Percentiles rank a stretch among this genome's conserved stretches.
Evolutionary conservation across 2,329 filamentous ascomycete species (phyloP).

Genomic region (Neoscytalidium dimidiatum): DNA sequence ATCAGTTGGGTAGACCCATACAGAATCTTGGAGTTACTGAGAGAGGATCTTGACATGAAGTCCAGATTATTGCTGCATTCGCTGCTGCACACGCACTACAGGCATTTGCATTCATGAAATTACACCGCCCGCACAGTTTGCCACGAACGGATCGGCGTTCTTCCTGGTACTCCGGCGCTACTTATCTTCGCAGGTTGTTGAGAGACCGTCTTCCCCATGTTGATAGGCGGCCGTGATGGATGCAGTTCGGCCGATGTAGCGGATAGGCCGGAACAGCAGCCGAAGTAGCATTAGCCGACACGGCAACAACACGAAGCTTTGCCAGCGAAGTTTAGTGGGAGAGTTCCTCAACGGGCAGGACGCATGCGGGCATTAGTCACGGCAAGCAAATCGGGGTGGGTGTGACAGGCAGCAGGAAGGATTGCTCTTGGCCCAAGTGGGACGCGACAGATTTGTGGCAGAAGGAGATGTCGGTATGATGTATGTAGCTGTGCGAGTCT

Average conservation of each 20-base stretch:
- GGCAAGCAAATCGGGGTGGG: not conserved
- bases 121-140: no score
- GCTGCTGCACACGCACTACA: no score
- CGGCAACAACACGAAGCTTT: not conserved
- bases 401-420: not conserved
- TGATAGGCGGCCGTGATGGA: not conserved
- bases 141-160: no score
- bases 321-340: not conserved
- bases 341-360: not conserved
- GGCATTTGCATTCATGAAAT: no score
- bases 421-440: not conserved
- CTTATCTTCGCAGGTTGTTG: no score
- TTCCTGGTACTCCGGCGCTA: no score
- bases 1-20: no score
- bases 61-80: no score
- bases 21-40: no score
- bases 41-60: no score
- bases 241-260: not conserved
- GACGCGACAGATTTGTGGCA: not conserved
- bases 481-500: constrained; percentile 11
- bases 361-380: not conserved
- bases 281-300: not conserved
- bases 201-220: no score
- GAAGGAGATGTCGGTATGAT: constrained; percentile 7
- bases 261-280: not conserved